phyloP scores from a whole-genome alignment of 2,329 filamentous ascomycete species.

The Cladophialophora carrionii region DNA sequence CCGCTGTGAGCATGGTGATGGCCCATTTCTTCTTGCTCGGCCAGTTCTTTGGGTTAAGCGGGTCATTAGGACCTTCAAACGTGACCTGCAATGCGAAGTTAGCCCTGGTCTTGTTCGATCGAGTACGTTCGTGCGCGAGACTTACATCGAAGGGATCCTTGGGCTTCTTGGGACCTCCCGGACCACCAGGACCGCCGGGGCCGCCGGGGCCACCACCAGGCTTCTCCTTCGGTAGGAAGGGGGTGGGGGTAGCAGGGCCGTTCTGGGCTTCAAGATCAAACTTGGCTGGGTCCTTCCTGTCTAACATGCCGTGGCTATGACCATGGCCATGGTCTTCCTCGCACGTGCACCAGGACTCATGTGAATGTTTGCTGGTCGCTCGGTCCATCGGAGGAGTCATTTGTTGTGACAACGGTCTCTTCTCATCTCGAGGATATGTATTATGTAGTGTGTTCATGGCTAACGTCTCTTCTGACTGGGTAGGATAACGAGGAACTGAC shows the following conservation, averaged over 20 bases:
- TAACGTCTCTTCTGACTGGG: slow-evolving; percentile 37
- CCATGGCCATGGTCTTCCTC: slow-evolving; percentile 34
- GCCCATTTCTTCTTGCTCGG: slow-evolving; percentile 60
- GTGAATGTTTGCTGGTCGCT: slow-evolving; percentile 35
- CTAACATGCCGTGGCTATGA: slow-evolving; percentile 21
- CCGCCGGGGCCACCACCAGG: slow-evolving; percentile 25
- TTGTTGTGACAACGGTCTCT: slow-evolving; percentile 31
- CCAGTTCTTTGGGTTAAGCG: slow-evolving; percentile 60
- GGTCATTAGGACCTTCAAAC: slow-evolving; percentile 60
- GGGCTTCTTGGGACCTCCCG: slow-evolving; percentile 22
- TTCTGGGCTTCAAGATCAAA: slow-evolving; percentile 38
- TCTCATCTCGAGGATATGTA: slow-evolving; percentile 35
- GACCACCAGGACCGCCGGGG: slow-evolving; percentile 24
- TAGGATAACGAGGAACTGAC: slow-evolving; percentile 34
- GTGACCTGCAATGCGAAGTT: slow-evolving; percentile 41
- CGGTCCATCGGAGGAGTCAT: slow-evolving; percentile 33
- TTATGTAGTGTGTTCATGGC: slow-evolving; percentile 34
- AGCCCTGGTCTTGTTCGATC: slow-evolving; percentile 16
- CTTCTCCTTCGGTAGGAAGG: slow-evolving; percentile 36
- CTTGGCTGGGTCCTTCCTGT: slow-evolving; percentile 33
- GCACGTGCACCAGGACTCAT: slow-evolving; percentile 39
- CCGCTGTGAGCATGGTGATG: slow-evolving; percentile 58
- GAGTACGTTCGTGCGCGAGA: not conserved
- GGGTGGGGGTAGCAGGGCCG: slow-evolving; percentile 35
- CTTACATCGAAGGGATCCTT: slow-evolving; percentile 59